Evolutionary conservation across 2,329 filamentous ascomycete genomes (phyloP).

Genomic region (Pezicula neosporulosa): DNA sequence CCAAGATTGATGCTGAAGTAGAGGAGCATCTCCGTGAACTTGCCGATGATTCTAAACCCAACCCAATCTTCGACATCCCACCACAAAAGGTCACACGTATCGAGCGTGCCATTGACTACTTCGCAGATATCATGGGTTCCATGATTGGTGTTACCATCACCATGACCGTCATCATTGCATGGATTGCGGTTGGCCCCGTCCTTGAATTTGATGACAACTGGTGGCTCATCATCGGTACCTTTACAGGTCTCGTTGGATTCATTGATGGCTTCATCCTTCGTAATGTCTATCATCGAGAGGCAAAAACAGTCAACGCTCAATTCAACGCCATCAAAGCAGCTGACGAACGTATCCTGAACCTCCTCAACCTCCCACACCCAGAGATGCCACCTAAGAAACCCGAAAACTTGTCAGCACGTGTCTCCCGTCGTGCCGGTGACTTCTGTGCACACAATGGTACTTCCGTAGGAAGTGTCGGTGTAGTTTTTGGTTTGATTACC

Average conservation of each 20-base stretch:
- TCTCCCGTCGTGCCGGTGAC: slow-evolving; percentile 20
- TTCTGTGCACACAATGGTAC: slow-evolving; percentile 13
- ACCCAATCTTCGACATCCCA: slow-evolving; percentile 29
- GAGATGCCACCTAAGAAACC: slow-evolving; percentile 5
- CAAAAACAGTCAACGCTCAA: slow-evolving; percentile 14
- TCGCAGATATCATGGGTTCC: slow-evolving; percentile 39
- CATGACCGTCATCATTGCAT: slow-evolving; percentile 31
- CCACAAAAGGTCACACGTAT: slow-evolving; percentile 28
- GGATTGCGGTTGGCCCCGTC: slow-evolving; percentile 35
- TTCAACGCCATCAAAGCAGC: slow-evolving; percentile 18
- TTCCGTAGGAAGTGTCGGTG: slow-evolving; percentile 14
- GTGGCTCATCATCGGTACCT: slow-evolving; percentile 46
- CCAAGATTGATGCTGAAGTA: slow-evolving; percentile 31
- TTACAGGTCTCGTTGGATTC: slow-evolving; percentile 42
- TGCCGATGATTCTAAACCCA: slow-evolving; percentile 29
- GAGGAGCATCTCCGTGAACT: slow-evolving; percentile 31
- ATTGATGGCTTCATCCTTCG: slow-evolving; percentile 42
- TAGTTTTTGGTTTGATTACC: slow-evolving; percentile 17
- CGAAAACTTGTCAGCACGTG: slow-evolving; percentile 13
- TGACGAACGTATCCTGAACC: slow-evolving; percentile 16
- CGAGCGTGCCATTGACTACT: slow-evolving; percentile 37
- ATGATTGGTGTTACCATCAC: slow-evolving; percentile 36
- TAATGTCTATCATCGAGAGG: slow-evolving; percentile 35
- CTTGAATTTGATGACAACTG: slow-evolving; percentile 40
- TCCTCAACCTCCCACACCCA: slow-evolving; percentile 17